Evolutionary conservation across 1,284 basidiomycete genomes (phyloP), one percentile per base, ranked within the genome.

Genomic region (Lentinus polychrous): DNA sequence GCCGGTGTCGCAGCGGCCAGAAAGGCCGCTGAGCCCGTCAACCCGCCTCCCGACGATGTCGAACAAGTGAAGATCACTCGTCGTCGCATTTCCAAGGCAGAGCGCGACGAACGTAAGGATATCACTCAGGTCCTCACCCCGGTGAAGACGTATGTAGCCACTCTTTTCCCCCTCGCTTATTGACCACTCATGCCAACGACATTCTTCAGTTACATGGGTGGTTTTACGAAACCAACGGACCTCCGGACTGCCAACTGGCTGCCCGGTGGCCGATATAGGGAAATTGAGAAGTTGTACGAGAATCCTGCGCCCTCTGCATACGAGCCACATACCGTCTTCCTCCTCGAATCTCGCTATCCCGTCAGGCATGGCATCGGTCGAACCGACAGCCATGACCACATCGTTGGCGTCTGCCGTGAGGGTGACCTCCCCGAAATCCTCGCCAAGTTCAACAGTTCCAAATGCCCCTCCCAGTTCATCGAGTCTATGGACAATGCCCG

Each of bases 71-170:
- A 40, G 33, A 48, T 43, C 3, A 43, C 43, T 3, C 15, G 49
- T 8, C 43, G 60, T 15, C 63, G 67, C 24, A 55, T 66, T 2
- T 43, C 45, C 31, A 72, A 70, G 59, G 67, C 71, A 4, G 71
- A 72, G 53, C 64, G 70, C 17, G 72, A 73, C 48, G 71, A 73
- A 58, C 64, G 68, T 32, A 65, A 68, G 54, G 66, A 70, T 48
- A 60, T 74, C n/a, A 67, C 66, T 20, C 50, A 50, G 17, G 55
- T 61, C 3, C 49, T 75, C 27, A 71, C 67, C 3, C 64, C 64
- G 8, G 64, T 65, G 36, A 70, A 65, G 49, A 59, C 57, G 68
- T 69, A 51, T 48, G 67, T 62, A 10, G 14, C 22, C 22, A 15
- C 41, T 33, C 27, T 38, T 22, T 50, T n/a, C 45, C 20, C 18